Evolutionary conservation across 805 yeast species (phyloP).

Genomic region (Metschnikowia kunwiensis): DNA sequence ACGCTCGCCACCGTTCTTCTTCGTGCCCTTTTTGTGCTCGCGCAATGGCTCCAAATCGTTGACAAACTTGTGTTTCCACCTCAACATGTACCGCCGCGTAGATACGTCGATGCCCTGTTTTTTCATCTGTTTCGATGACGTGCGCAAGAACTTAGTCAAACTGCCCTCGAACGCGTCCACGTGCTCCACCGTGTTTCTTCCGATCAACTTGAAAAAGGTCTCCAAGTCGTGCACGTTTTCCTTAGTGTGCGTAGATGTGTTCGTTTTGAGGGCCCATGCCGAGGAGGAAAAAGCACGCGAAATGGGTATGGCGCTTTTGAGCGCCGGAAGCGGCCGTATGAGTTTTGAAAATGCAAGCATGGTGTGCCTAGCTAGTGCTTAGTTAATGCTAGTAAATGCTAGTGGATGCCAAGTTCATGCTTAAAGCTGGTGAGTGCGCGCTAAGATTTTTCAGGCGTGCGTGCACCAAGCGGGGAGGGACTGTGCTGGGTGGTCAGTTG

Average conservation of each 20-base stretch:
- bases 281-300: constrained; percentile 15
- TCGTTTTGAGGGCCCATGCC: constrained; percentile 32
- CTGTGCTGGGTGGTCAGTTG: too few relatives aligned
- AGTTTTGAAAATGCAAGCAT: constrained; percentile 15
- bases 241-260: constrained; percentile 48
- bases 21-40: constrained; percentile 65
- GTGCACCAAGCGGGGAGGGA: constrained; percentile 8
- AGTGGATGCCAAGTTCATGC: too few relatives aligned
- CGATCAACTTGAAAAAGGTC: constrained; percentile 73
- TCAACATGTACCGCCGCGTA: constrained; percentile 68
- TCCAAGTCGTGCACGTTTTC: constrained; percentile 57
- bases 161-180: constrained; percentile 59
- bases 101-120: constrained; percentile 72
- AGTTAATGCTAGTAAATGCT: too few relatives aligned
- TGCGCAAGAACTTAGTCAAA: constrained; percentile 57
- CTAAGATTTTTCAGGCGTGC: constrained; percentile 14
- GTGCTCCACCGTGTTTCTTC: constrained; percentile 69
- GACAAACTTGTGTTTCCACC: constrained; percentile 67
- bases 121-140: constrained; percentile 57
- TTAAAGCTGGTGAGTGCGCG: too few relatives aligned
- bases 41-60: constrained; percentile 51
- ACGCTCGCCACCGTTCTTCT: constrained; percentile 84
- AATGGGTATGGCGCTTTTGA: constrained; percentile 5
- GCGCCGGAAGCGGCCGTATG: constrained; percentile 10
- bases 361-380: background rate